Base-by-base conservation (phyloP, 805 yeast species). In the Candida tammaniensis region DNA sequence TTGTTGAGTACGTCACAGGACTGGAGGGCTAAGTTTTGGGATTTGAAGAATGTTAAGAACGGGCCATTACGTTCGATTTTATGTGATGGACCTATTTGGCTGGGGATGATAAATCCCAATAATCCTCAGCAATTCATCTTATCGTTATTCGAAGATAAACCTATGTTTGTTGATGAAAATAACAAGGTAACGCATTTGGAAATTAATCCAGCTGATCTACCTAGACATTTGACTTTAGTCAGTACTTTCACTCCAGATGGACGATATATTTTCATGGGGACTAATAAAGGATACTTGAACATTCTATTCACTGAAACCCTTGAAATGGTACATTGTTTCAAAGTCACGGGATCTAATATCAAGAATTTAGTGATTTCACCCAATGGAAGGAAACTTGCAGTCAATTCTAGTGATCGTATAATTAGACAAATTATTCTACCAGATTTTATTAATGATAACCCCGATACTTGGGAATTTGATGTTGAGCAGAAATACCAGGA, bases 401-500 rank as follows among this genome's bases (percentile, higher is more conserved):
- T 86, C 28, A 86, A 87, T 54, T 70, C 85, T n/a, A 77, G 89
- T 9, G 94, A 85, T 57, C 62, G 91, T 37, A 73, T 83, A 10
- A 80, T 84, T 14, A 62, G 93, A 36, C 93, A 85, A 53, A 61
- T 72, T 26, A 61, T 55, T 19, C 46, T 77, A 20, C 78, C 78
- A 3, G 72, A 70, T 40, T 49, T 68, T 49, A 43, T 61, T 42
- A 36, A 33, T 13, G 19, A 13, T 4, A 39, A 47, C 21, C 47
- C 53, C 1, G 64, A 59, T 23, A 56, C 61, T 6, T 64, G 68
- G 73, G 78, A 70, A 16, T 62, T 88, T 30, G 86, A 79, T 36
- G 64, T 81, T 5, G 89, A 82, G 45, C 91, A 85, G 52, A 80
- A 77, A 49, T 89, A 86, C 52, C 96, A 88, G 56, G 96, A 89